These are phyloP conservation scores for Pythium coloratum DNA, from an alignment of 352 stramenopile genomes.

Conservation along the genomic window DNA sequence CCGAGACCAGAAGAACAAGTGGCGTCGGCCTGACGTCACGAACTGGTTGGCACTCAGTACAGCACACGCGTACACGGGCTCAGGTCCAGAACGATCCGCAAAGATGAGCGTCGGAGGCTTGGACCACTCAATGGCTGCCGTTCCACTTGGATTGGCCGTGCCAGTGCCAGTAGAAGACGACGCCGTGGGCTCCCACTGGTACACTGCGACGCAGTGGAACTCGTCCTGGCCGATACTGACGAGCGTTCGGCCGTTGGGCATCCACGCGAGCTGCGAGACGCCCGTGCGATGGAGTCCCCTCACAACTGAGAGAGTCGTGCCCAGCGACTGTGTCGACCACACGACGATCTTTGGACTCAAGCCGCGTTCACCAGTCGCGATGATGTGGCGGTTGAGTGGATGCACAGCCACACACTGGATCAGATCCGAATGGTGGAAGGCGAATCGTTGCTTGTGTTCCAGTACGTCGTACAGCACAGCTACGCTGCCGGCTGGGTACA, in stretches of 20 bases:
- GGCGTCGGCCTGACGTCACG: conserved; percentile 57
- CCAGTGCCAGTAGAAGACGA: conserved; percentile 11
- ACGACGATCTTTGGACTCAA: conserved; percentile 61
- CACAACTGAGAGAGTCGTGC: conserved; percentile 53
- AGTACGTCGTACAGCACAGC: conserved; percentile 71
- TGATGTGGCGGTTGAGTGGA: conserved; percentile 42
- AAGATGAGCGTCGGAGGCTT: conserved; percentile 59
- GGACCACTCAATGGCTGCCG: conserved; percentile 45
- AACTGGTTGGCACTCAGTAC: conserved; percentile 52
- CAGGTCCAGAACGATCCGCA: conserved; percentile 43
- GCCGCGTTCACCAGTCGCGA: conserved; percentile 65
- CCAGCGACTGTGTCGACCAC: conserved; percentile 50
- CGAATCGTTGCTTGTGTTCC: conserved; percentile 71
- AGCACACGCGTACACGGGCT: conserved; percentile 48
- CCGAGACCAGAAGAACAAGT: conserved; percentile 76
- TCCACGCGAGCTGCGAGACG: conserved; percentile 71
- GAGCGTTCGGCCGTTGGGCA: conserved; percentile 65
- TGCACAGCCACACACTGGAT: conserved; percentile 64
- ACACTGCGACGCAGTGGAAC: conserved; percentile 71
- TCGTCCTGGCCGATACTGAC: conserved; percentile 67
- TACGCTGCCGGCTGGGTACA: conserved; percentile 63
- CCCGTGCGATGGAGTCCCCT: conserved; percentile 67
- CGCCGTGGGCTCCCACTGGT: conserved; percentile 63
- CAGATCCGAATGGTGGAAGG: conserved; percentile 56
- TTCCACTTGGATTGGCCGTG: conserved; percentile 7